These are phyloP conservation scores for Mortierella sp. DNA, from an alignment of 371 early-diverging fungal species.

Conservation along the genomic window DNA sequence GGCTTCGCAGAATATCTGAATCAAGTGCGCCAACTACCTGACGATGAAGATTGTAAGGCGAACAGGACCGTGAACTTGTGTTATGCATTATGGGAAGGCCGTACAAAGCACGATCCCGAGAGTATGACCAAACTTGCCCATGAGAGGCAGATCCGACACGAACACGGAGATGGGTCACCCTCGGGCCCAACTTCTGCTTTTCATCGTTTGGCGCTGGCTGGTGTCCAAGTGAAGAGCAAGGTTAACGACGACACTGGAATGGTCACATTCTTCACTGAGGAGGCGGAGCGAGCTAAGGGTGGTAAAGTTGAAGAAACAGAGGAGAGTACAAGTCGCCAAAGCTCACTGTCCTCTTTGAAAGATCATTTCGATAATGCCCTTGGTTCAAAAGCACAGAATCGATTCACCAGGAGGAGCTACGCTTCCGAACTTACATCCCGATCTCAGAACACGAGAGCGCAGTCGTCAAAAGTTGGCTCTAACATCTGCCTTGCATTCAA, in stretches of 20 bases:
- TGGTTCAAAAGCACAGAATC: neutral
- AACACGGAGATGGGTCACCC: constrained; percentile 6
- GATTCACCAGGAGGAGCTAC: neutral
- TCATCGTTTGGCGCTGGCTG: constrained; percentile 15
- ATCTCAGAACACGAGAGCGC: neutral
- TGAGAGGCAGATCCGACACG: constrained; percentile 14
- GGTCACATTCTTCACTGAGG: constrained; percentile 29
- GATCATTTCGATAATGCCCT: neutral
- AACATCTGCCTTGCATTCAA: constrained; percentile 20
- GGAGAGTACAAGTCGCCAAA: no score
- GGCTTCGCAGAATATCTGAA: constrained; percentile 64
- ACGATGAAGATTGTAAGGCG: constrained; percentile 11
- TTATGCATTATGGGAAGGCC: constrained; percentile 39
- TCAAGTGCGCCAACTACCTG: constrained; percentile 30
- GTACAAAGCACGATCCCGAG: constrained; percentile 4
- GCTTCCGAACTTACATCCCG: neutral
- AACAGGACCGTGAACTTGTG: constrained; percentile 35
- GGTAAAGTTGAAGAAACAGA: no score
- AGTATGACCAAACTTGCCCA: constrained; percentile 3
- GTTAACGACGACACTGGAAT: constrained; percentile 21
- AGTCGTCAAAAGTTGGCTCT: neutral
- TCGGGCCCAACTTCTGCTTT: constrained; percentile 8
- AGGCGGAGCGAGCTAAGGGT: constrained; percentile 1
- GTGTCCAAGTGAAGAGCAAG: constrained; percentile 12
- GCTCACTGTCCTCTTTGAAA: no score